Conservation (phyloP, 169 alveolate species). For the Theileria orientalis region DNA sequence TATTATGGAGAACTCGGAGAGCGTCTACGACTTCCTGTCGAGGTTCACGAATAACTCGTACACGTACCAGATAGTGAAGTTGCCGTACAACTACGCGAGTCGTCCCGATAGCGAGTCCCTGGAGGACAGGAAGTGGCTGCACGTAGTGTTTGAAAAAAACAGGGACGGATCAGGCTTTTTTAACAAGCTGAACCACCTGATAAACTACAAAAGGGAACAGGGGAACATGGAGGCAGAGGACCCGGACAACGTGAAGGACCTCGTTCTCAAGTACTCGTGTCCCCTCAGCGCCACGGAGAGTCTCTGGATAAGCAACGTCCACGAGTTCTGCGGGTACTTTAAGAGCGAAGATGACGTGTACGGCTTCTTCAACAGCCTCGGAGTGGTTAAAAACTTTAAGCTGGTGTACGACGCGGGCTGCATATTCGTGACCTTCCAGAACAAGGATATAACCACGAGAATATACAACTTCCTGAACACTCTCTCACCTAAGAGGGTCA, state of each 20-base stretch:
- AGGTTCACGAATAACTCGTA: slow-evolving; percentile 7
- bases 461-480: slow-evolving; percentile 17
- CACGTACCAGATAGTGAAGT: neutral
- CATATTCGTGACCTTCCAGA: slow-evolving; percentile 43
- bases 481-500: neutral
- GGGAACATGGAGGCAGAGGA: neutral
- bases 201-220: neutral
- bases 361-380: slow-evolving; percentile 36
- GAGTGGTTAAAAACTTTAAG: slow-evolving; percentile 25
- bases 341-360: slow-evolving; percentile 32
- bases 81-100: slow-evolving; percentile 3
- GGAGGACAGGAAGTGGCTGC: slow-evolving; percentile 2
- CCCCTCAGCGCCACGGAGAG: slow-evolving; percentile 39
- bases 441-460: slow-evolving; percentile 14
- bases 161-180: slow-evolving; percentile 13
- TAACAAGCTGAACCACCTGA: neutral
- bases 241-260: neutral
- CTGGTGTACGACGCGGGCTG: slow-evolving; percentile 37
- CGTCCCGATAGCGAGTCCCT: neutral
- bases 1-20: slow-evolving; percentile 16
- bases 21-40: slow-evolving; percentile 37
- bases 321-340: slow-evolving; percentile 53
- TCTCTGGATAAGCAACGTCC: slow-evolving; percentile 60
- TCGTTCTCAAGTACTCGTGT: slow-evolving; percentile 23
- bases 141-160: slow-evolving; percentile 6